Evolutionary conservation across 176 grass and related monocot species (phyloP).

Genomic region (Cenchrus purpureus): DNA sequence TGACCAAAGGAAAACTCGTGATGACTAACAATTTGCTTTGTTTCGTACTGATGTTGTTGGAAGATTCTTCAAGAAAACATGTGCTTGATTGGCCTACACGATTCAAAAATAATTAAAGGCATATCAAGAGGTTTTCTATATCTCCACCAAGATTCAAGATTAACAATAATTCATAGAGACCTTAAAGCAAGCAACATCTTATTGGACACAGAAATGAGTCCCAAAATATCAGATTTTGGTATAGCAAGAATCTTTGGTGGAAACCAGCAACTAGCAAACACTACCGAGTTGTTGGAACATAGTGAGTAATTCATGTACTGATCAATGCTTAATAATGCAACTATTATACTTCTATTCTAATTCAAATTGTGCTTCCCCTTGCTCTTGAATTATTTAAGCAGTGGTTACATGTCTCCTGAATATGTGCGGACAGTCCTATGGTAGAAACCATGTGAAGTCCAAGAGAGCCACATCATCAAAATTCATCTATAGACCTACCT

Average conservation of each 20-base stretch:
- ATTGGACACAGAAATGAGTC: slow-evolving; percentile 44
- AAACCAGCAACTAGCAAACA: slow-evolving; percentile 46
- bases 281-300: slow-evolving; percentile 56
- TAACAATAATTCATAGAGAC: slow-evolving; percentile 58
- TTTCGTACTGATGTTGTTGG: background rate
- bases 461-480: no score
- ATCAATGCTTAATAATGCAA: background rate
- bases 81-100: slow-evolving; percentile 51
- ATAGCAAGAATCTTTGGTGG: slow-evolving; percentile 60
- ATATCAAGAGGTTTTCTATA: slow-evolving; percentile 57
- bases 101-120: slow-evolving; percentile 56
- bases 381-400: slow-evolving; percentile 8
- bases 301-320: slow-evolving; percentile 41
- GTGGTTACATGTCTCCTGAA: slow-evolving; percentile 74
- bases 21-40: background rate
- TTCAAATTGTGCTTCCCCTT: slow-evolving; percentile 5
- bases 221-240: slow-evolving; percentile 74
- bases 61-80: slow-evolving; percentile 34
- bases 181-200: slow-evolving; percentile 63
- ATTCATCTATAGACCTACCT: no score
- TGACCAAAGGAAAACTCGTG: background rate
- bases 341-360: background rate
- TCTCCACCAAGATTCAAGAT: slow-evolving; percentile 68
- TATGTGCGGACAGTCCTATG: slow-evolving; percentile 27
- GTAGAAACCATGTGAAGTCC: no score